Evolutionary conservation across 768 basidiomycete genomes (phyloP).

Genomic region (Gyrodon lividus): DNA sequence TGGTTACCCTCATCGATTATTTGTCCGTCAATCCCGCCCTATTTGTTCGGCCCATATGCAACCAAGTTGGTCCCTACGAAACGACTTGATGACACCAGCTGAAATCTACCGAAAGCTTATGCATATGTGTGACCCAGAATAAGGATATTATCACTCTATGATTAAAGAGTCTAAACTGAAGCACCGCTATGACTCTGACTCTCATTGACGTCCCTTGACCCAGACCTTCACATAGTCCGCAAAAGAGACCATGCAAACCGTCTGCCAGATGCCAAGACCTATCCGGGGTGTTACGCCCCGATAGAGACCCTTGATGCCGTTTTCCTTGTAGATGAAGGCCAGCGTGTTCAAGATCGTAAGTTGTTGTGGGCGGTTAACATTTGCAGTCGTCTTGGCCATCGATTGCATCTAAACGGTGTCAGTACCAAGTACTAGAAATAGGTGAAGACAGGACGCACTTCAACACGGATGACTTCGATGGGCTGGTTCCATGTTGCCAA

Average conservation of each 20-base stretch:
- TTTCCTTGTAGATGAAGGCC: slow-evolving; percentile 93
- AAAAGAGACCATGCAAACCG: slow-evolving; percentile 98
- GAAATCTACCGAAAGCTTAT: too few relatives aligned
- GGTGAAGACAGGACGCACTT: slow-evolving; percentile 46
- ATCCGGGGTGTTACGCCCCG: slow-evolving; percentile 97
- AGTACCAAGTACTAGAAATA: background rate
- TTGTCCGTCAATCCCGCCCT: too few relatives aligned
- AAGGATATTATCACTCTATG: slow-evolving; percentile 27
- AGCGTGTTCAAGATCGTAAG: slow-evolving; percentile 90
- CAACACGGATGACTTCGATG: slow-evolving; percentile 95
- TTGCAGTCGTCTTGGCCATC: slow-evolving; percentile 78
- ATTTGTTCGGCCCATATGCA: too few relatives aligned
- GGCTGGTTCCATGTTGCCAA: slow-evolving; percentile 99
- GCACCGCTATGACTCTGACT: slow-evolving; percentile 1
- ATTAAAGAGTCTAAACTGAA: slow-evolving; percentile 4
- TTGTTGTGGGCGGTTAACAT: slow-evolving; percentile 84
- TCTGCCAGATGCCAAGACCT: slow-evolving; percentile 95
- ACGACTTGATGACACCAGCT: too few relatives aligned
- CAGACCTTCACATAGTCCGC: slow-evolving; percentile 94
- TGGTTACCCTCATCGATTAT: background rate
- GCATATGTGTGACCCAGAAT: slow-evolving; percentile 16
- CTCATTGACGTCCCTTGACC: slow-evolving; percentile 47
- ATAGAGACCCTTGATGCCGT: slow-evolving; percentile 95
- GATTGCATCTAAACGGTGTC: slow-evolving; percentile 84
- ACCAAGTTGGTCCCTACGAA: too few relatives aligned